Base-by-base conservation (phyloP, 331 rosid genomes). In the Prunus yedoensis region DNA sequence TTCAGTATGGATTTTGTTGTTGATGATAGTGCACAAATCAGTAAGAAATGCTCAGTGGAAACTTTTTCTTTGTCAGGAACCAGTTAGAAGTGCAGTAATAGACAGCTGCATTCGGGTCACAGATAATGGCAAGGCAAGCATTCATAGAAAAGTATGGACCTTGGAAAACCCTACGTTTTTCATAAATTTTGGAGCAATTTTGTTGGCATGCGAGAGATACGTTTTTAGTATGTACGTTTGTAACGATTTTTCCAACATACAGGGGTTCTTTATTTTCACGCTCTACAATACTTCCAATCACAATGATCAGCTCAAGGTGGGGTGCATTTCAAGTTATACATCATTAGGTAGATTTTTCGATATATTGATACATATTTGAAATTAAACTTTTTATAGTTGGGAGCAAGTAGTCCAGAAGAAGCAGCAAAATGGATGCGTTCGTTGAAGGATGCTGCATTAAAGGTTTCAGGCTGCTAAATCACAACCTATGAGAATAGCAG, bases 391-490 rank as follows among this genome's bases (percentile, higher is more conserved):
- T 70, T 63, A 56, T 69, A 93, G 98, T 69, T 91, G 79, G 98
- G 98, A 71, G 98, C 98, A 73, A 86, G 86, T 80, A 91, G 97
- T 75, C 79, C 98, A 64, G 98, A 93, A 88, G 98, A 93, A 77
- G 94, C 94, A 38, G 98, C 96, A 63, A 84, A 74, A 79, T 93
- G 98, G 97, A 93, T 91, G 54, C 91, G 80, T 57, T 88, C 94
- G 4, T 83, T 89, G 68, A 91, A 91, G 68, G 94, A 83, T 32
- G 84, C 94, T 58, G 91, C 94, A 28, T 23, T 87, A 78, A 89
- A 88, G 98, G 98, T 91, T 87, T 71, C 53, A 18, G 56, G 30
- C 51, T 72, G 21, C 32, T 21, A 61, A 75, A 59, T 74, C 32
- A 49, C 25, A 43, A 41, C 58, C 4, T 1, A 46, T 20, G 66